Percentiles rank a stretch among this genome's conserved stretches.
phyloP scores from a whole-genome alignment of 2,329 filamentous ascomycete genomes.

The Juglanconis sp. region DNA sequence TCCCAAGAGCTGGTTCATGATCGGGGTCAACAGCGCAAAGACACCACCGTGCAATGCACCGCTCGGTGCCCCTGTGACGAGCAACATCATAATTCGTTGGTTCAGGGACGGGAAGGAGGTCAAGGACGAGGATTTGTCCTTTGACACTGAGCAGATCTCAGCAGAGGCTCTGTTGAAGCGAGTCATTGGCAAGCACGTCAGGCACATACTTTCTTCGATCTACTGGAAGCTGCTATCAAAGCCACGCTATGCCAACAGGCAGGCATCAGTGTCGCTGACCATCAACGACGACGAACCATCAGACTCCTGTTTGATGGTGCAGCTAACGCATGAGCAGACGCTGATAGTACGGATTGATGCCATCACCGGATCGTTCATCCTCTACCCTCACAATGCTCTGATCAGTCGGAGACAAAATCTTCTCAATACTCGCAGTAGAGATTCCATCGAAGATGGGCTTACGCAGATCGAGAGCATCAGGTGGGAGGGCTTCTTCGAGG shows the following conservation, averaged over 20 bases:
- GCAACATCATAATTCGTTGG: conserved; percentile 68
- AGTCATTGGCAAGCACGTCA: conserved; percentile 73
- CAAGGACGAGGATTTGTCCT: conserved; percentile 60
- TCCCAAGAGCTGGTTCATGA: conserved; percentile 81
- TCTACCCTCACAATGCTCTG: conserved; percentile 60
- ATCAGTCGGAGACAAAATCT: conserved; percentile 58
- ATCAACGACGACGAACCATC: conserved; percentile 61
- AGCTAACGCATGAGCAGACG: conserved; percentile 61
- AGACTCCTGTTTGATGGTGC: conserved; percentile 65
- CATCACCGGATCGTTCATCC: conserved; percentile 70
- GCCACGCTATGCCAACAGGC: conserved; percentile 58
- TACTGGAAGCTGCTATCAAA: conserved; percentile 57
- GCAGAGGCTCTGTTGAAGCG: conserved; percentile 70
- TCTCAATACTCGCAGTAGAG: conserved; percentile 56
- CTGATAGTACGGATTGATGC: conserved; percentile 69
- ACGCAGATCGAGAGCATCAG: conserved; percentile 59
- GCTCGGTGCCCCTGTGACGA: conserved; percentile 43
- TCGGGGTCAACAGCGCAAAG: conserved; percentile 72
- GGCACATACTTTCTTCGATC: conserved; percentile 66
- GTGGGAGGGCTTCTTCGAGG: conserved; percentile 58
- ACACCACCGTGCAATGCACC: conserved; percentile 34
- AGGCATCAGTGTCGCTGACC: conserved; percentile 56
- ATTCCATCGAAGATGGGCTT: conserved; percentile 56
- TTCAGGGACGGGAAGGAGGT: conserved; percentile 79
- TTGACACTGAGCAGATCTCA: conserved; percentile 67